Percentiles rank a stretch among this genome's conserved stretches.
These are phyloP conservation scores for Theobroma grandiflorum DNA, from an alignment of 441 rosid species.

Conservation along the genomic window DNA sequence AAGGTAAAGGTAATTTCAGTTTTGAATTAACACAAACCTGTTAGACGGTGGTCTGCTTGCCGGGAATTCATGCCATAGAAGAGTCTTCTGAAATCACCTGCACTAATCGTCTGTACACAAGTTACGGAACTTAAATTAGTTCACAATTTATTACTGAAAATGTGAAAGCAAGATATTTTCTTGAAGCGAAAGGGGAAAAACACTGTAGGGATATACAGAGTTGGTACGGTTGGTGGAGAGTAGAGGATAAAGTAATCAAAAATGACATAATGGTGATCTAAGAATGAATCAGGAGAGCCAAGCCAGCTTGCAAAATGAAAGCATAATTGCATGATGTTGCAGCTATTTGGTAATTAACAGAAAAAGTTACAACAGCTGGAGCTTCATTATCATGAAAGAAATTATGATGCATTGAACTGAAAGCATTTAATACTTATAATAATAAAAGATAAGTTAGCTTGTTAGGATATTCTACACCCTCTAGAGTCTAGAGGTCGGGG, in stretches of 20 bases:
- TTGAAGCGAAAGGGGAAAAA: background rate
- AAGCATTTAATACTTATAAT: background rate
- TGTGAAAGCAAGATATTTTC: background rate
- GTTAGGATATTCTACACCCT: conserved; percentile 22
- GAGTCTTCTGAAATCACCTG: background rate
- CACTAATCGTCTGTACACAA: conserved; percentile 24
- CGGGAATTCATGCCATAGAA: conserved; percentile 26
- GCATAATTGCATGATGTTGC: background rate
- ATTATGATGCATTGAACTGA: background rate
- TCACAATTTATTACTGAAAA: background rate
- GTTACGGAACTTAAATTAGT: background rate
- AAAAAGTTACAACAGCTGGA: background rate
- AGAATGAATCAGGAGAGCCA: conserved; percentile 4
- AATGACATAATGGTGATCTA: background rate
- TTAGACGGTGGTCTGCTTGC: background rate
- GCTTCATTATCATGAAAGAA: background rate
- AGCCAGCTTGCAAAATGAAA: background rate
- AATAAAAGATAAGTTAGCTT: conserved; percentile 8
- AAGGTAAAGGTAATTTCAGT: background rate
- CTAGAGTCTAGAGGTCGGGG: conserved; percentile 32
- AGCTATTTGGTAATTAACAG: background rate
- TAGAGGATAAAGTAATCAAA: background rate
- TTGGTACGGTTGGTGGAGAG: background rate
- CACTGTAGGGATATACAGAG: background rate
- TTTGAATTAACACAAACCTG: background rate